phyloP scores from a whole-genome alignment of 2,329 filamentous ascomycete genomes.

The Pseudomassariella vexata region DNA sequence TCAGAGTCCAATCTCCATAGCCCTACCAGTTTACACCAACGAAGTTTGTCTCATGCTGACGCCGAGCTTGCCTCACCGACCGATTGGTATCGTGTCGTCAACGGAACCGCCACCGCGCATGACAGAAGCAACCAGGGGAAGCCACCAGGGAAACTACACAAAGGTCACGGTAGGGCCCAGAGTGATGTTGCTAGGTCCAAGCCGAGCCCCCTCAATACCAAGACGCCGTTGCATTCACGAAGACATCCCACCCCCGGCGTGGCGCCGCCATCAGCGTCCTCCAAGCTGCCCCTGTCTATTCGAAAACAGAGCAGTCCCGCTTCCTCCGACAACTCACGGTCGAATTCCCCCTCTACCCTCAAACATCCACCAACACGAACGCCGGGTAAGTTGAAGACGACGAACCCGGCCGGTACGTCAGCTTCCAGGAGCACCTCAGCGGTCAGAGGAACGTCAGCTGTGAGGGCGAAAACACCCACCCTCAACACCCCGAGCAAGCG shows the following conservation, averaged over 20 bases:
- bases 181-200: constrained; percentile 51
- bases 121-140: constrained; percentile 11
- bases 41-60: constrained; percentile 51
- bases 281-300: constrained; percentile 40
- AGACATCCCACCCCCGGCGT: constrained; percentile 23
- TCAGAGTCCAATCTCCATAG: constrained; percentile 66
- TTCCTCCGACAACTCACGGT: constrained; percentile 50
- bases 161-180: constrained; percentile 44
- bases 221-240: constrained; percentile 23
- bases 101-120: too few species aligned
- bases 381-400: constrained; percentile 36
- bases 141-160: constrained; percentile 24
- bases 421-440: constrained; percentile 20
- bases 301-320: constrained; percentile 41
- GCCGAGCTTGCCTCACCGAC: constrained; percentile 59
- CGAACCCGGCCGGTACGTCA: too few species aligned
- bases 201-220: constrained; percentile 22
- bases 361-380: constrained; percentile 31
- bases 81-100: constrained; percentile 31
- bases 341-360: constrained; percentile 47
- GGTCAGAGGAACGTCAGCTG: constrained; percentile 14
- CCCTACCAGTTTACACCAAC: constrained; percentile 38
- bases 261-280: constrained; percentile 25
- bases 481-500: constrained; percentile 29
- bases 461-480: constrained; percentile 38